A percentile compares a stretch with the other conserved stretches of the same genome.
These are phyloP conservation scores for Talaromyces sp. DNA, from an alignment of 2,329 filamentous ascomycete genomes.

Conservation along the genomic window DNA sequence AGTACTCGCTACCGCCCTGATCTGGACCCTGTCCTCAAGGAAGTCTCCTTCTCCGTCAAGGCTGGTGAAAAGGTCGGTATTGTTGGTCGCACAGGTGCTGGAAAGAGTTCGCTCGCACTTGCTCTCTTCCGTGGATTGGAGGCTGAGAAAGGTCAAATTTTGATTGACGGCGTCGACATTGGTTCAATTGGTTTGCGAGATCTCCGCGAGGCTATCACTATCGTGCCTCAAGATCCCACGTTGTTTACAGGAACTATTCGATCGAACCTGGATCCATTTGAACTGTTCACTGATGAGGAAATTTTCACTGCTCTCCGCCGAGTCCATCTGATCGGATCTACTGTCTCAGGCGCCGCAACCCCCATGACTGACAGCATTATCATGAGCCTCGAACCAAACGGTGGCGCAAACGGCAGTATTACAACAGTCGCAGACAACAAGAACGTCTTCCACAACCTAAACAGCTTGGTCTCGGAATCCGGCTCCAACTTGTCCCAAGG, in stretches of 20 bases:
- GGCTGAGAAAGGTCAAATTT: constrained; percentile 83
- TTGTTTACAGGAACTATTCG: constrained; percentile 91
- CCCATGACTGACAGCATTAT: constrained; percentile 35
- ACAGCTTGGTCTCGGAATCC: constrained; percentile 81
- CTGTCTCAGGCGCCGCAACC: constrained; percentile 40
- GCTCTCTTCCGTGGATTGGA: constrained; percentile 93
- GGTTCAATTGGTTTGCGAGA: constrained; percentile 89
- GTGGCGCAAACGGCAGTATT: constrained; percentile 18
- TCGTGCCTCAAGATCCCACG: constrained; percentile 93
- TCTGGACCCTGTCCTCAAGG: constrained; percentile 80
- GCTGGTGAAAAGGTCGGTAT: constrained; percentile 93
- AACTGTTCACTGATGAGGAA: constrained; percentile 83
- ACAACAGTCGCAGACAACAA: constrained; percentile 69
- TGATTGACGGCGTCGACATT: constrained; percentile 91
- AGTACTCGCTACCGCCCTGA: constrained; percentile 86
- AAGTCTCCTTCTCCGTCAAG: constrained; percentile 82
- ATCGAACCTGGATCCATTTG: constrained; percentile 91
- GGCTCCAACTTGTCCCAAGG: constrained; percentile 95
- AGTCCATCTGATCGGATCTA: constrained; percentile 74
- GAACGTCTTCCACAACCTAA: constrained; percentile 88
- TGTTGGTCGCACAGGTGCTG: constrained; percentile 91
- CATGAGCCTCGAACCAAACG: constrained; percentile 29
- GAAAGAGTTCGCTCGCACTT: constrained; percentile 92
- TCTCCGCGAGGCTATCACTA: constrained; percentile 89
- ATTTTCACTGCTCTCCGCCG: constrained; percentile 84